Conservation (phyloP, 768 basidiomycete species). For the Collybia mongolica region DNA sequence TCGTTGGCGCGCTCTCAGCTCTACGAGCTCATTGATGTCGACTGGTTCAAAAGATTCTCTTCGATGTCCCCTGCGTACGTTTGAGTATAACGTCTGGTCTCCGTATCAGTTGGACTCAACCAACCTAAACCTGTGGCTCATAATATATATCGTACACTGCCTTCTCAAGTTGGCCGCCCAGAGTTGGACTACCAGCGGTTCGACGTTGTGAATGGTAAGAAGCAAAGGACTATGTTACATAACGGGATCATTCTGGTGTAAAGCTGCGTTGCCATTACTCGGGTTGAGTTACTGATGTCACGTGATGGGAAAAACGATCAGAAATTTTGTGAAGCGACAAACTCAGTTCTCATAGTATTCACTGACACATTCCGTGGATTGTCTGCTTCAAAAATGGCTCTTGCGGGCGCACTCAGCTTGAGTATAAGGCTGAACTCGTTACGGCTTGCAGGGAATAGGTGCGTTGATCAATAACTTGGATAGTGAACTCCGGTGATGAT, state of each 20-base stretch:
- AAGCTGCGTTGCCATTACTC: not conserved
- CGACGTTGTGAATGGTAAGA: not conserved
- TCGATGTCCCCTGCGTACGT: slow-evolving; percentile 37
- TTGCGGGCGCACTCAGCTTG: slow-evolving; percentile 14
- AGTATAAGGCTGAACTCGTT: slow-evolving; percentile 9
- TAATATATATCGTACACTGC: slow-evolving; percentile 3
- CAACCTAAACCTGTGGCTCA: slow-evolving; percentile 13
- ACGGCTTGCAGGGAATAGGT: slow-evolving; percentile 14
- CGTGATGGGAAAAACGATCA: too few relatives aligned
- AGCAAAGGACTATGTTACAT: not conserved
- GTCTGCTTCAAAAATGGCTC: slow-evolving; percentile 11
- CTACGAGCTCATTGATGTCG: slow-evolving; percentile 62
- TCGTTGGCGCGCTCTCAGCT: slow-evolving; percentile 75
- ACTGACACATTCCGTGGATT: too few relatives aligned
- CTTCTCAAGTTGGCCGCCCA: not conserved
- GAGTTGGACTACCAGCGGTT: not conserved
- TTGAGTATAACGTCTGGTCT: too few relatives aligned
- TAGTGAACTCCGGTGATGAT: not conserved
- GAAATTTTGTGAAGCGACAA: too few relatives aligned
- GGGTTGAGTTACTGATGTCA: too few relatives aligned
- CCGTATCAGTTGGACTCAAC: not conserved
- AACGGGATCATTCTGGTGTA: not conserved
- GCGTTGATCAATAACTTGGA: not conserved
- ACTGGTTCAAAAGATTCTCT: slow-evolving; percentile 48
- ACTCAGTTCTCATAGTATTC: too few relatives aligned